Evolutionary conservation across 2,329 filamentous ascomycete genomes (phyloP), one percentile per base, ranked within the genome.

Genomic region (Alternaria infectoria): DNA sequence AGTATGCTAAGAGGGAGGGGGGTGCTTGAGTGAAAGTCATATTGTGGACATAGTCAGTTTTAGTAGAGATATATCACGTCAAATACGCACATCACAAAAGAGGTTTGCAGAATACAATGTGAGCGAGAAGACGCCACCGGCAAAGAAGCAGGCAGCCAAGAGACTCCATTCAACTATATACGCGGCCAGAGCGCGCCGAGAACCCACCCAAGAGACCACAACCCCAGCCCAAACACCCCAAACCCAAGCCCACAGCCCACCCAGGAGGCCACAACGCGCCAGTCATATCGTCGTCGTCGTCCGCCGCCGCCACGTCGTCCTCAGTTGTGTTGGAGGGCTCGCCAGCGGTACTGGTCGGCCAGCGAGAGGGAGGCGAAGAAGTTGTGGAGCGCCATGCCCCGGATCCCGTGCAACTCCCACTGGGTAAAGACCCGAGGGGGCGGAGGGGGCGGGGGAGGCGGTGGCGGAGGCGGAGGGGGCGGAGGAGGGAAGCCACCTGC

Each of bases 1-100:
- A 82, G 64, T 83, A 82, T 70, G 81, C 80, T 3, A 82, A 82
- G 77, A 71, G 80, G 26, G 80, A 82, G 67, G 80, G 81, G 10
- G 81, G 81, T 47, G 81, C 80, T 45, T 82, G 68, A 46, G 30
- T 19, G 5, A 36, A 40, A 40, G 36, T 4, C 4, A 40, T 17
- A 40, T 6, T 10, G n/a, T 40, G 32, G 32, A 36, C 32, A 36
- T 36, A n/a, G 32, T 5, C 15, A 15, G 0, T n/a, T 36, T 36
- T 0, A 40, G 36, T 40, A 17, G 0, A 40, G 15, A 3, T 5
- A 40, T 10, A 11, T 36, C 28, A 23, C 6, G 15, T 5, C 28
- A n/a, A 23, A 32, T 10, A 23, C 9, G 36, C 6, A 36, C 8
- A 32, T 51, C 17, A 23, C 28, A 23, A 4, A 15, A 36, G 0